Base-by-base conservation (phyloP, 805 yeast genomes). In the Helenozyma baotianmanensis region DNA sequence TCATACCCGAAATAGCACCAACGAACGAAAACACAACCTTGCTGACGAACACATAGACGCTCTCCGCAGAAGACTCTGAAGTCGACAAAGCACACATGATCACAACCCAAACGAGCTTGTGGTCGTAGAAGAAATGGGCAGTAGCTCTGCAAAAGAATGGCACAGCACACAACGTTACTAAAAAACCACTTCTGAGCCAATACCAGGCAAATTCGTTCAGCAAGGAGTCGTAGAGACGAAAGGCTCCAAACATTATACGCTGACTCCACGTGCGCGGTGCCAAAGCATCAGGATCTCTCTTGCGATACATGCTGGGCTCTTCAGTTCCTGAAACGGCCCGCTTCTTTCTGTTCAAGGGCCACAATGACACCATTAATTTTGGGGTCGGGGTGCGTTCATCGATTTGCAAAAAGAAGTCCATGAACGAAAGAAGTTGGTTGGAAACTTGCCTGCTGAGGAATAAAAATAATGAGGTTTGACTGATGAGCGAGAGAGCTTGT, bases 1-100 rank as follows among this genome's bases (percentile, higher is more conserved):
- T 51, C 49, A 55, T 39, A 2, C 64, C 65, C 11, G 48, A 21
- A 6, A 60, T 21, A 25, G 55, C 50, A 1, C 65, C 65, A 37
- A 50, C 43, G 30, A 58, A 51, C 2, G 62, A 35, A 23, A 50
- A 53, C 2, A 41, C 38, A n/a, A 58, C 26, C 35, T 54, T 56
- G 23, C 52, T 45, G 9, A 44, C 16, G 27, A 46, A 51, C 14
- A 43, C 42, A 33, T 57, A 58, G 4, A 56, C 44, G 13, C 60
- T 54, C 34, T 56, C 55, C 0, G 62, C 64, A 9, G 61, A 49
- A 19, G 51, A 50, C 22, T 59, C 60, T 4, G 54, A 35, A 4
- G 59, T 54, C 8, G 58, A 53, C 12, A 60, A 45, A 6, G 48
- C 56, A 36, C 55, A 48, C 58, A 58, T 54, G 25, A 60, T 47